These are phyloP conservation scores for Chaetomiaceae sp. DNA, from an alignment of 2,329 filamentous ascomycete species.

Conservation along the genomic window DNA sequence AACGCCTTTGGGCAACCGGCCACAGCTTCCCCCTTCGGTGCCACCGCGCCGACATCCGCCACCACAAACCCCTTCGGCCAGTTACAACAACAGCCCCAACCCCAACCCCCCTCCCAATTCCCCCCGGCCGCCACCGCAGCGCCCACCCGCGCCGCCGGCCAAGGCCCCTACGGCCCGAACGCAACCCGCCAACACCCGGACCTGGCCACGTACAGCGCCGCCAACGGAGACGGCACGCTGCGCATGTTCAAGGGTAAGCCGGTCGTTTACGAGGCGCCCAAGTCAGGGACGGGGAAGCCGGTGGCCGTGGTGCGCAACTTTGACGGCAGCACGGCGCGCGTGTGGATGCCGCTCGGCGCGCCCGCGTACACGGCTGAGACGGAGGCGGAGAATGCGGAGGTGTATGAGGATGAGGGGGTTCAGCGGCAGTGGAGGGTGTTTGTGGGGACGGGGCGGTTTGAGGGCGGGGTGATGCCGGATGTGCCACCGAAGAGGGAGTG, in stretches of 20 bases:
- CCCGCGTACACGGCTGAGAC: slow-evolving; percentile 59
- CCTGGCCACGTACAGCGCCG: slow-evolving; percentile 25
- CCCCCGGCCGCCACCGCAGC: neutral
- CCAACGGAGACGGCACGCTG: slow-evolving; percentile 23
- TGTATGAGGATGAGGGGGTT: slow-evolving; percentile 41
- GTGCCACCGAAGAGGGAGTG: slow-evolving; percentile 73
- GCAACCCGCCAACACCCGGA: slow-evolving; percentile 28
- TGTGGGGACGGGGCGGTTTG: slow-evolving; percentile 59
- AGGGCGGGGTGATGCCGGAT: slow-evolving; percentile 65
- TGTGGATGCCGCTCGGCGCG: slow-evolving; percentile 69
- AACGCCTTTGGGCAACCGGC: slow-evolving; percentile 27
- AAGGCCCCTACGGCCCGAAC: slow-evolving; percentile 23
- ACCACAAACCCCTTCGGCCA: slow-evolving; percentile 16
- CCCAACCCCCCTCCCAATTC: too few species aligned
- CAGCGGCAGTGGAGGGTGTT: slow-evolving; percentile 53
- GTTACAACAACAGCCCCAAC: slow-evolving; percentile 16
- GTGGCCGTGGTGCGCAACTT: slow-evolving; percentile 40
- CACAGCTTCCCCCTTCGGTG: slow-evolving; percentile 14
- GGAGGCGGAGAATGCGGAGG: slow-evolving; percentile 44
- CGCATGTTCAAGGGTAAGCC: slow-evolving; percentile 29
- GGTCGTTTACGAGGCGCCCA: slow-evolving; percentile 35
- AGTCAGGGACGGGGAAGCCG: slow-evolving; percentile 36
- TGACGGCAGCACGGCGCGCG: slow-evolving; percentile 54
- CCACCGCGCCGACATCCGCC: neutral
- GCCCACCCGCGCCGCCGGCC: neutral